Percentiles rank a stretch among this genome's conserved stretches.
These are phyloP conservation scores for Kluyveromyces marxianus DNA, from an alignment of 1,139 yeast genomes.

Conservation along the genomic window DNA sequence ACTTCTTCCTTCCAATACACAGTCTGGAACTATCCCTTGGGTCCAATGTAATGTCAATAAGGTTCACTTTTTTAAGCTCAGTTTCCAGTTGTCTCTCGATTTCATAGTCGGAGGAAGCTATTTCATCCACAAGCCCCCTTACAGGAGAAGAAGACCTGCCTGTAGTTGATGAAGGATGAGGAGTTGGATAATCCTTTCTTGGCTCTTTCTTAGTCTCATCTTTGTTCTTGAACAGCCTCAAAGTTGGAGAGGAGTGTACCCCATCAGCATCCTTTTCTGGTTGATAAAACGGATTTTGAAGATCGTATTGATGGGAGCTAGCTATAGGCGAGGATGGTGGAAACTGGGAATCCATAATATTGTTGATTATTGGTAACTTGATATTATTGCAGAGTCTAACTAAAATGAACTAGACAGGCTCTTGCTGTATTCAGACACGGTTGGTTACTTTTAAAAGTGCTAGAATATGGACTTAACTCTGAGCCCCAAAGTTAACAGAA, in stretches of 20 bases:
- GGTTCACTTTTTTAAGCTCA: conserved; percentile 1
- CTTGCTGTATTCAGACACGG: too few species aligned
- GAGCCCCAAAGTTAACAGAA: too few species aligned
- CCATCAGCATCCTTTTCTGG: conserved; percentile 9
- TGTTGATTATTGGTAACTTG: neutral
- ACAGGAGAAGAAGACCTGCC: conserved; percentile 38
- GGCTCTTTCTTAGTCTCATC: conserved; percentile 6
- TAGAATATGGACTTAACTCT: too few species aligned
- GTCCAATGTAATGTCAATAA: conserved; percentile 15
- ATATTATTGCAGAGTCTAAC: too few species aligned
- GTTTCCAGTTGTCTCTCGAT: conserved; percentile 6
- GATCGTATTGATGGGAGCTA: conserved; percentile 5
- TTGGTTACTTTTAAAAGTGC: too few species aligned
- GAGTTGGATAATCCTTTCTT: conserved; percentile 38
- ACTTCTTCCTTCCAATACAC: conserved; percentile 26
- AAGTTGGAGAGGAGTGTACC: conserved; percentile 2
- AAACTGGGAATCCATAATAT: conserved; percentile 35
- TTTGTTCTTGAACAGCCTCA: conserved; percentile 7
- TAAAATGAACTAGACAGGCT: too few species aligned
- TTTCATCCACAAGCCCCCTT: conserved; percentile 17
- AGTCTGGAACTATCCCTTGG: conserved; percentile 15
- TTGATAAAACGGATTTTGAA: conserved; percentile 22
- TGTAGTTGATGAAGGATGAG: conserved; percentile 47
- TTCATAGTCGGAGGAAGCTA: conserved; percentile 7
- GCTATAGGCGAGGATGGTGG: conserved; percentile 56